Evolutionary conservation across 305 asterid species (phyloP).

Genomic region (Fraxinus platypoda): DNA sequence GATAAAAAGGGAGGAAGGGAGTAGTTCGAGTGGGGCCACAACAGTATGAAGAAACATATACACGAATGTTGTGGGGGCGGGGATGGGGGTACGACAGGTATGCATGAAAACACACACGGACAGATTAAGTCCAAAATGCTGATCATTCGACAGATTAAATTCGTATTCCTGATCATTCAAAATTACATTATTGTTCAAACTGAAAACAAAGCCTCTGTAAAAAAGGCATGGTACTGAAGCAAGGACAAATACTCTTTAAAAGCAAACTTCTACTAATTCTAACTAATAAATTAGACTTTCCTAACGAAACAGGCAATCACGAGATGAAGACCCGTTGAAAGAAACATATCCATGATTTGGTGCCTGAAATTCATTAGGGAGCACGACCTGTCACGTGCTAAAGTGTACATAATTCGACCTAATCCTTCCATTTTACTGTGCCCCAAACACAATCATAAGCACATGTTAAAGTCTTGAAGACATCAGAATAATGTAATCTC

Average conservation of each 20-base stretch:
- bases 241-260: background rate
- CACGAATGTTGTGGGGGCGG: too few relatives aligned
- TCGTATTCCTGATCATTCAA: background rate
- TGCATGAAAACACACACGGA: background rate
- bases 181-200: background rate
- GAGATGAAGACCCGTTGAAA: constrained; percentile 17
- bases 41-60: too few relatives aligned
- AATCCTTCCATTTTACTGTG: constrained; percentile 18
- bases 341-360: constrained; percentile 17
- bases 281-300: constrained; percentile 29
- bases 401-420: constrained; percentile 32
- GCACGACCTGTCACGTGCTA: constrained; percentile 34
- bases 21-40: too few relatives aligned
- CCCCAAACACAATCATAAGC: constrained; percentile 28
- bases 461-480: constrained; percentile 28
- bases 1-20: too few relatives aligned
- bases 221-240: background rate
- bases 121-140: background rate
- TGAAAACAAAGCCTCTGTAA: background rate
- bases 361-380: constrained; percentile 24
- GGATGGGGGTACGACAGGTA: background rate
- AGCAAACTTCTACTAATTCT: background rate
- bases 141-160: background rate
- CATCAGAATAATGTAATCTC: constrained; percentile 11
- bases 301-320: constrained; percentile 30